Percentiles rank a stretch among this genome's conserved stretches.
Conservation (phyloP, 352 stramenopile genomes). For the Globisporangium cylindrosporum region DNA sequence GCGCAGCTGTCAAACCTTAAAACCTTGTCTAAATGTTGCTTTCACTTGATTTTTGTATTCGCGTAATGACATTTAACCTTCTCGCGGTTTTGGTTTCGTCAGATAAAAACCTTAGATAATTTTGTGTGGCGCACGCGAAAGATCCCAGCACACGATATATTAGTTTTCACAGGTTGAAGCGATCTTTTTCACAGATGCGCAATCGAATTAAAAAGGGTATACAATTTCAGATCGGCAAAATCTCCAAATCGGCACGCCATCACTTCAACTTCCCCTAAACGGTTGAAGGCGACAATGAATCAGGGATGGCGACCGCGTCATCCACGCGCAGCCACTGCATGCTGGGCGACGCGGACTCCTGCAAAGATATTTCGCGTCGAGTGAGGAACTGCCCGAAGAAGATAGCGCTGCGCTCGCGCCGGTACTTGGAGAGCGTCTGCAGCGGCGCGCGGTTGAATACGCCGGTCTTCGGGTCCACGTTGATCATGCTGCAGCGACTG, state of each 20-base stretch:
- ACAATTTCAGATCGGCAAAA: background rate
- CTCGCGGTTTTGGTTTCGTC: background rate
- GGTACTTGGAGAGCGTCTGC: constrained; percentile 72
- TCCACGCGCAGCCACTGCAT: constrained; percentile 36
- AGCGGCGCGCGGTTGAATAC: constrained; percentile 52
- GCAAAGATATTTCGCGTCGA: background rate
- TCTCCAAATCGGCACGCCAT: background rate
- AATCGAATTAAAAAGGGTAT: background rate
- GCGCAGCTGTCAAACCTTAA: background rate
- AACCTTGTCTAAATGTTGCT: background rate
- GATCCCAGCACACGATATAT: background rate
- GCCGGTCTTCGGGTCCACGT: constrained; percentile 72
- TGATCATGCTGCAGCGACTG: constrained; percentile 81
- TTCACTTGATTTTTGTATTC: background rate
- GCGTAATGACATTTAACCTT: background rate
- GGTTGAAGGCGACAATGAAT: background rate
- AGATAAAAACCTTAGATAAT: constrained; percentile 7
- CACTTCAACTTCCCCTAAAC: constrained; percentile 23
- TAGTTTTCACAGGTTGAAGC: background rate
- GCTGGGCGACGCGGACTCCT: constrained; percentile 9
- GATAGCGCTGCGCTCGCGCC: constrained; percentile 67
- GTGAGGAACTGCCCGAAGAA: constrained; percentile 84
- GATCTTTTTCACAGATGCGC: background rate
- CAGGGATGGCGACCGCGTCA: constrained; percentile 18
- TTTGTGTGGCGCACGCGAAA: constrained; percentile 11